phyloP scores from a whole-genome alignment of 345 rosid species.

The Eutrema heterophyllum region DNA sequence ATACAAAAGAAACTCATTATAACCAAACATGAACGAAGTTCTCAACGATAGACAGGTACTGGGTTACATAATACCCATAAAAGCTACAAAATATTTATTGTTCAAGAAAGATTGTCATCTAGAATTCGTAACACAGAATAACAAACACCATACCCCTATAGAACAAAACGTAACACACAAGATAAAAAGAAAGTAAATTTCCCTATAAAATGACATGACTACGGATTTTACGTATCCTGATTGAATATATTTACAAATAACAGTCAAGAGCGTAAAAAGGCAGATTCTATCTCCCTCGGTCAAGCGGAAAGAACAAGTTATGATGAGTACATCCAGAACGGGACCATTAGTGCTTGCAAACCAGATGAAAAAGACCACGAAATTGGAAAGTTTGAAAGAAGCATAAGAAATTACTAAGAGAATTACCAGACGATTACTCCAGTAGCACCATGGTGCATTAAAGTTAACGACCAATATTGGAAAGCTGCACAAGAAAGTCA shows the following conservation, averaged over 20 bases:
- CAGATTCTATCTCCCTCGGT: constrained; percentile 1
- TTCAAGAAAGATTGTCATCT: background rate
- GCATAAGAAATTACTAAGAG: background rate
- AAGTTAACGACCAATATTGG: constrained; percentile 90
- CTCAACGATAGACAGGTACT: background rate
- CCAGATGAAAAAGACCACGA: background rate
- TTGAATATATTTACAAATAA: background rate
- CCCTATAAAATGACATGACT: background rate
- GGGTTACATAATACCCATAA: background rate
- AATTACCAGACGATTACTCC: constrained; percentile 94
- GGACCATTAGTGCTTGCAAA: background rate
- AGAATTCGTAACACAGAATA: background rate
- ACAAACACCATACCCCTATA: background rate
- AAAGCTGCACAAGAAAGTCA: constrained; percentile 50
- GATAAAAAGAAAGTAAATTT: background rate
- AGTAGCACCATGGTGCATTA: constrained; percentile 97
- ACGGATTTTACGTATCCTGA: background rate
- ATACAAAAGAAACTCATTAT: constrained; percentile 7
- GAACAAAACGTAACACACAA: background rate
- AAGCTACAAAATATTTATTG: background rate
- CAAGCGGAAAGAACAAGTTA: constrained; percentile 6
- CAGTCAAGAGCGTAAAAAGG: background rate
- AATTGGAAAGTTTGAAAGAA: background rate
- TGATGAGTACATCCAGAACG: background rate
- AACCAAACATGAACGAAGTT: constrained; percentile 1